Percentiles rank a stretch among this genome's conserved stretches.
These are phyloP conservation scores for Sphagnum tenellum DNA, from an alignment of 225 moss, liverwort and hornwort genomes.

Conservation along the genomic window DNA sequence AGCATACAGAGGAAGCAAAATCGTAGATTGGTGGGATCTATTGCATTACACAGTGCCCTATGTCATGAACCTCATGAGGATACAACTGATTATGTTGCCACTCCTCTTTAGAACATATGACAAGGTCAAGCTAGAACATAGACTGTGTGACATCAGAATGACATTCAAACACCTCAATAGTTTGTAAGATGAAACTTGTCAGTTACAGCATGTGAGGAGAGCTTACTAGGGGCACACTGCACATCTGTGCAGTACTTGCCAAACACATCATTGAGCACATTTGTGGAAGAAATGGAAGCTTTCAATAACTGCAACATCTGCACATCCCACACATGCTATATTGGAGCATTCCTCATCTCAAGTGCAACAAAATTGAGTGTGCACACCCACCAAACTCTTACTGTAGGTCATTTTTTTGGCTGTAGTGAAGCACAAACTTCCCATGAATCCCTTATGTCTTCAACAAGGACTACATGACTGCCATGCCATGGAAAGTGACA, in stretches of 20 bases:
- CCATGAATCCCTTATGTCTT: background rate
- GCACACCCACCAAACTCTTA: background rate
- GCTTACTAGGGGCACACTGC: conserved; percentile 4
- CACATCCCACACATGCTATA: too few relatives aligned
- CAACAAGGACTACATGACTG: background rate
- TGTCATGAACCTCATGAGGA: too few relatives aligned
- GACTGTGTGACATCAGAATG: too few relatives aligned
- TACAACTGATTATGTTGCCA: background rate
- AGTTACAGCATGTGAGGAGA: background rate
- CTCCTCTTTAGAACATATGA: too few relatives aligned
- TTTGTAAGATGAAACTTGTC: background rate
- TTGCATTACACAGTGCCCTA: too few relatives aligned
- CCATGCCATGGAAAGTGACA: too few relatives aligned
- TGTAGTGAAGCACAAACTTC: too few relatives aligned
- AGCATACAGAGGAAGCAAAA: too few relatives aligned
- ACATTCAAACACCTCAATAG: too few relatives aligned
- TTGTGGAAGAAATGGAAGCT: conserved; percentile 26
- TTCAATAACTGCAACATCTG: conserved; percentile 35
- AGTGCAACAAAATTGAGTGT: background rate
- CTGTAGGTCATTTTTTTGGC: background rate
- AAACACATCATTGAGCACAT: conserved; percentile 41
- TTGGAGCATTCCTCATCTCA: background rate
- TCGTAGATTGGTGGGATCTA: too few relatives aligned
- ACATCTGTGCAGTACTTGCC: conserved; percentile 30
- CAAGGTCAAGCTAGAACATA: too few relatives aligned